These are phyloP conservation scores for Cyberlindnera subsufficiens DNA, from an alignment of 805 yeast species.

Conservation along the genomic window DNA sequence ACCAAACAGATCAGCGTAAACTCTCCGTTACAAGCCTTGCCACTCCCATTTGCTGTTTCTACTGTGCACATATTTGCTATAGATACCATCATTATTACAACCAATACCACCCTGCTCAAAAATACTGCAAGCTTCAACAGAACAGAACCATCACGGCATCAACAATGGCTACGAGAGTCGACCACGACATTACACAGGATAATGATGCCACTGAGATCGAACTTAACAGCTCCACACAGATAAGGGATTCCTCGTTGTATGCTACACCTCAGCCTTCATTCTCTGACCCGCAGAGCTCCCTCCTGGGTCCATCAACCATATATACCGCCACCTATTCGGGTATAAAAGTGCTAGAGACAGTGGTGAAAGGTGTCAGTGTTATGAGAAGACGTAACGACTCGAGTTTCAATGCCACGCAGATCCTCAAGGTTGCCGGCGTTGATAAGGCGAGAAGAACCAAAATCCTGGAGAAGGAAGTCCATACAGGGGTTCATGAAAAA, in stretches of 20 bases:
- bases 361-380: conserved; percentile 61
- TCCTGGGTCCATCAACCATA: conserved; percentile 21
- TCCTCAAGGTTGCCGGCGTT: conserved; percentile 68
- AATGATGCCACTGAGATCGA: conserved; percentile 12
- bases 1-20: too few relatives aligned
- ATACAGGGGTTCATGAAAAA: conserved; percentile 62
- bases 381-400: conserved; percentile 74
- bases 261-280: conserved; percentile 2
- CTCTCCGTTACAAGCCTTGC: too few relatives aligned
- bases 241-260: neutral
- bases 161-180: neutral
- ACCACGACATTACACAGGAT: conserved; percentile 7
- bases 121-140: too few relatives aligned
- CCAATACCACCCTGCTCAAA: too few relatives aligned
- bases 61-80: too few relatives aligned
- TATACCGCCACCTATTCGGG: conserved; percentile 77
- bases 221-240: neutral
- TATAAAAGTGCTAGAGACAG: conserved; percentile 77
- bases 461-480: conserved; percentile 69
- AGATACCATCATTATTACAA: too few relatives aligned
- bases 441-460: conserved; percentile 76
- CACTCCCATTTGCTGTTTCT: too few relatives aligned
- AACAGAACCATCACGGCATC: too few relatives aligned
- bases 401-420: conserved; percentile 82
- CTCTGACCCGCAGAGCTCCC: neutral